Conservation (phyloP, 495 filamentous ascomycete species). For the Penicillium samsonianum region DNA sequence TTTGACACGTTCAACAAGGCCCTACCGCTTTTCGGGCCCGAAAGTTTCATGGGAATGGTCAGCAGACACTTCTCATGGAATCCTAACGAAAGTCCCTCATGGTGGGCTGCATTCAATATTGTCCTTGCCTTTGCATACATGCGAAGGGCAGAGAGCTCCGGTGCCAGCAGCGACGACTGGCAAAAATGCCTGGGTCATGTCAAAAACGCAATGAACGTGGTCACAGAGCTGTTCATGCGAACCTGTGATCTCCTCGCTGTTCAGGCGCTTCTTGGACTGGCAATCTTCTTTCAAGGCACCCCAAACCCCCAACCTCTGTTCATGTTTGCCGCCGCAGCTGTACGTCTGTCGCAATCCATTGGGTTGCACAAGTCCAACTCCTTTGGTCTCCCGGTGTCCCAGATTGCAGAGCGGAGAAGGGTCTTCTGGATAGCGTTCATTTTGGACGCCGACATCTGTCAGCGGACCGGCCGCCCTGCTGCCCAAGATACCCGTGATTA, state of each 20-base stretch:
- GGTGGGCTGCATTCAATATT: conserved; percentile 26
- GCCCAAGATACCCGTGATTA: conserved; percentile 22
- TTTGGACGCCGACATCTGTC: conserved; percentile 27
- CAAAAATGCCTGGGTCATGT: conserved; percentile 20
- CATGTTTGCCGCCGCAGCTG: conserved; percentile 23
- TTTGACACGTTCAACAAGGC: conserved; percentile 19
- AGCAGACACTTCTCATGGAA: conserved; percentile 26
- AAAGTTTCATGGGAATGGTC: conserved; percentile 9
- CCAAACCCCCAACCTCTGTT: conserved; percentile 27
- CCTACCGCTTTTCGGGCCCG: conserved; percentile 14
- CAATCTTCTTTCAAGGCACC: conserved; percentile 27
- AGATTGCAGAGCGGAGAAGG: conserved; percentile 23
- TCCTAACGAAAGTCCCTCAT: conserved; percentile 24
- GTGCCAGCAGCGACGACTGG: conserved; percentile 16
- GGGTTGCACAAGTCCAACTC: conserved; percentile 21
- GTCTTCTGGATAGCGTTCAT: conserved; percentile 30
- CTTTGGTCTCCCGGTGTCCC: conserved; percentile 7
- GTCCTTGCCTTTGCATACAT: conserved; percentile 25
- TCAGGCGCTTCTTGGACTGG: conserved; percentile 23
- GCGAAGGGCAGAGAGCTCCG: conserved; percentile 16
- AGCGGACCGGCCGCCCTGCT: conserved; percentile 18
- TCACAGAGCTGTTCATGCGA: conserved; percentile 20
- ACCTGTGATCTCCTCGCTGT: conserved; percentile 22
- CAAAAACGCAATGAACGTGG: conserved; percentile 25
- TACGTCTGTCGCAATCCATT: conserved; percentile 27